phyloP scores from a whole-genome alignment of 352 stramenopile genomes.

The Pythium volutum region DNA sequence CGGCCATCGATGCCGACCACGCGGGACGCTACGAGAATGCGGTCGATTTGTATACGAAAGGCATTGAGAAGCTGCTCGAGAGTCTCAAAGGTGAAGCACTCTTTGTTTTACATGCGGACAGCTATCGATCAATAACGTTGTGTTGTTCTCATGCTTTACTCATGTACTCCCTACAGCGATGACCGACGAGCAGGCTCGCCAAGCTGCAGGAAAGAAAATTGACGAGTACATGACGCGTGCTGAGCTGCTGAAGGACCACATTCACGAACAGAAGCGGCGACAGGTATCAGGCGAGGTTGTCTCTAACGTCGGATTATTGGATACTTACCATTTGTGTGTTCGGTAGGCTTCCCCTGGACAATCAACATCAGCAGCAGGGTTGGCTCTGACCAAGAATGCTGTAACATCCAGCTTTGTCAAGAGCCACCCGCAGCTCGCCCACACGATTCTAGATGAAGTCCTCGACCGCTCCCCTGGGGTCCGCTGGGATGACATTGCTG shows the following conservation, averaged over 20 bases:
- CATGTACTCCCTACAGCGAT: conserved; percentile 2
- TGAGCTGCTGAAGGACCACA: conserved; percentile 55
- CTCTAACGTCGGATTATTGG: too few relatives aligned
- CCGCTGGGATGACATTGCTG: conserved; percentile 80
- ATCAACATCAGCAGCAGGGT: background rate
- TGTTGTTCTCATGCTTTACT: background rate
- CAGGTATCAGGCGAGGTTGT: too few relatives aligned
- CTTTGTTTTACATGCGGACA: background rate
- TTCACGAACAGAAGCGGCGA: conserved; percentile 20
- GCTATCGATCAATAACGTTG: background rate
- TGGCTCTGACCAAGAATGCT: background rate
- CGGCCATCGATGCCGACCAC: conserved; percentile 55
- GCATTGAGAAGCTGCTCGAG: conserved; percentile 75
- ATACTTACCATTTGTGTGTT: background rate
- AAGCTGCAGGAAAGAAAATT: conserved; percentile 47
- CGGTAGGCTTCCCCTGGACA: background rate
- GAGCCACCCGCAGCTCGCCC: conserved; percentile 54
- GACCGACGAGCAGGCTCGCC: conserved; percentile 31
- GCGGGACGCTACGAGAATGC: conserved; percentile 39
- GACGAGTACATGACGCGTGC: conserved; percentile 79
- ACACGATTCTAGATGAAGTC: conserved; percentile 84
- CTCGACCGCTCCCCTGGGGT: conserved; percentile 77
- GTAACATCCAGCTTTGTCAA: conserved; percentile 43
- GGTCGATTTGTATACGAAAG: conserved; percentile 65
- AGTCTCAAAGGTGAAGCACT: conserved; percentile 44